phyloP scores from a whole-genome alignment of 208 protist genomes.

The Porcisia deanei region DNA sequence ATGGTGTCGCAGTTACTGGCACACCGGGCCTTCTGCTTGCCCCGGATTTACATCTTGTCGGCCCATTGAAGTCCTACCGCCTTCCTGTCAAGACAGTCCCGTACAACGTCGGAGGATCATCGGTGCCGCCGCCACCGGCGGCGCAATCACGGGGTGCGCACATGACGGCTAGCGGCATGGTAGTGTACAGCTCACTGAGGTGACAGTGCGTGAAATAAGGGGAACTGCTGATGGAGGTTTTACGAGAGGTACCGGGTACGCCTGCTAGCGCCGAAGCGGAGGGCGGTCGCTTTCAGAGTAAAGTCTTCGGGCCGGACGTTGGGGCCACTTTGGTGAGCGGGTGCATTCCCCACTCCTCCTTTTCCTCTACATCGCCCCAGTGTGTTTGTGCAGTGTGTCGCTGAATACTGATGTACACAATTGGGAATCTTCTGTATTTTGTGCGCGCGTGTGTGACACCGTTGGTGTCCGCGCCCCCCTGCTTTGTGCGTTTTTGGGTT shows the following conservation, averaged over 20 bases:
- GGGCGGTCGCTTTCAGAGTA: not conserved
- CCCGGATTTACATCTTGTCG: constrained; percentile 68
- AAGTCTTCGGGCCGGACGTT: too few relatives aligned
- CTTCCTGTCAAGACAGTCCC: constrained; percentile 71
- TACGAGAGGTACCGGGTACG: not conserved
- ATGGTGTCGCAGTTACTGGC: constrained; percentile 59
- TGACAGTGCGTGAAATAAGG: not conserved
- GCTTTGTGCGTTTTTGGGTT: not conserved
- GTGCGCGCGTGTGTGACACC: too few relatives aligned
- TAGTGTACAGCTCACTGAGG: constrained; percentile 49
- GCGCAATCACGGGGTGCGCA: constrained; percentile 39
- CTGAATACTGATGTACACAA: too few relatives aligned
- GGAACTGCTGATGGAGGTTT: not conserved
- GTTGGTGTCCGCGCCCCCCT: too few relatives aligned
- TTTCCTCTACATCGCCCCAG: too few relatives aligned
- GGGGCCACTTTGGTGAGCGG: too few relatives aligned
- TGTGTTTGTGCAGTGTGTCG: too few relatives aligned
- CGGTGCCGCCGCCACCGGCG: constrained; percentile 7
- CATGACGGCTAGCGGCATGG: constrained; percentile 69
- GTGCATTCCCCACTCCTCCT: too few relatives aligned
- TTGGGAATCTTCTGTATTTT: too few relatives aligned
- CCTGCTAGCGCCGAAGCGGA: not conserved
- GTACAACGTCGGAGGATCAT: constrained; percentile 46
- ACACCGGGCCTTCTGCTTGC: constrained; percentile 59
- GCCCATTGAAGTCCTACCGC: constrained; percentile 40